Conservation (phyloP, 495 filamentous ascomycete genomes). For the Chaetomium tenue region DNA sequence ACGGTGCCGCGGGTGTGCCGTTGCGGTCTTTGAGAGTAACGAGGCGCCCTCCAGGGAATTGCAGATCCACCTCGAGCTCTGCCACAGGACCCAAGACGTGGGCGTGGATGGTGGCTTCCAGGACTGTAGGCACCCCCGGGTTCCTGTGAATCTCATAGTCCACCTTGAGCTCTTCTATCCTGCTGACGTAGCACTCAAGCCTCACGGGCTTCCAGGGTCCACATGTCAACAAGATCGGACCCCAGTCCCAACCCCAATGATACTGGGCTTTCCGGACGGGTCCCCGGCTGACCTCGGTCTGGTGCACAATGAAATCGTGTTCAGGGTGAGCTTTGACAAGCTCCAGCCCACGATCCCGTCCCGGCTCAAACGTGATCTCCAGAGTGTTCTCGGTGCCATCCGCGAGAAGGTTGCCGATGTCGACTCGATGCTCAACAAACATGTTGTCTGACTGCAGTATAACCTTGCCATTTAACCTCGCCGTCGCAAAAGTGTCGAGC, state of each 20-base stretch:
- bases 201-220: slow-evolving; percentile 71
- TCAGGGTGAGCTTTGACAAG: slow-evolving; percentile 44
- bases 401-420: slow-evolving; percentile 25
- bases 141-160: slow-evolving; percentile 44
- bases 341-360: slow-evolving; percentile 41
- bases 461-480: slow-evolving; percentile 58
- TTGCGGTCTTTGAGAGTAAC: slow-evolving; percentile 1
- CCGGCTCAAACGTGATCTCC: slow-evolving; percentile 47
- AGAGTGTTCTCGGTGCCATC: slow-evolving; percentile 28
- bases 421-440: slow-evolving; percentile 57
- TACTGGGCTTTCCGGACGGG: slow-evolving; percentile 51
- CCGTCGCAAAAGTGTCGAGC: slow-evolving; percentile 68
- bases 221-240: slow-evolving; percentile 66
- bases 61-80: slow-evolving; percentile 12
- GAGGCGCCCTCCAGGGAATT: not conserved
- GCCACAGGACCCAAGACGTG: slow-evolving; percentile 17
- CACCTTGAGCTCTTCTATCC: slow-evolving; percentile 57
- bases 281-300: slow-evolving; percentile 46
- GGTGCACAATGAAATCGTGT: slow-evolving; percentile 48
- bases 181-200: slow-evolving; percentile 59
- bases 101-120: slow-evolving; percentile 45
- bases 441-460: slow-evolving; percentile 66
- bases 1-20: not conserved
- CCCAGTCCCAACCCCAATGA: slow-evolving; percentile 75
- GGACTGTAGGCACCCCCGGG: slow-evolving; percentile 15